Conservation (phyloP, 2,329 filamentous ascomycete species). For the Diaporthe velutina region DNA sequence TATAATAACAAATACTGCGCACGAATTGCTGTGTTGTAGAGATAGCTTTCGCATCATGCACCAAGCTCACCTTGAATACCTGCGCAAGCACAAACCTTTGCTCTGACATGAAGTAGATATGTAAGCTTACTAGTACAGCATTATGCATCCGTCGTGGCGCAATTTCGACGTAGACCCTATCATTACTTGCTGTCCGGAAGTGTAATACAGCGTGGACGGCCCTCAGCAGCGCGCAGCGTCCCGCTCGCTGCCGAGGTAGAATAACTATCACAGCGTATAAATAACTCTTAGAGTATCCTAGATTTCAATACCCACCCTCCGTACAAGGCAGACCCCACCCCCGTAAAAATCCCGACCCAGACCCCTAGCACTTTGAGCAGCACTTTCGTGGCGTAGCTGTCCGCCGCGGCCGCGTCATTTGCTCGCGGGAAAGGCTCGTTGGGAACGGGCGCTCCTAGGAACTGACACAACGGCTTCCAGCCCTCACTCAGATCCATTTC, state of each 20-base stretch:
- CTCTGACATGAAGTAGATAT: too few species aligned
- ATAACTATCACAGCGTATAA: background rate
- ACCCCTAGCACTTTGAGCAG: conserved; percentile 39
- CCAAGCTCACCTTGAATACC: too few species aligned
- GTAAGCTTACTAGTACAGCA: too few species aligned
- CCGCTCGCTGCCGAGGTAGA: background rate
- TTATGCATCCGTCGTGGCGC: too few species aligned
- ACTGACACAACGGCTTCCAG: conserved; percentile 21
- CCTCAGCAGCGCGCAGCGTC: too few species aligned
- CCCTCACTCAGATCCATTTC: conserved; percentile 39
- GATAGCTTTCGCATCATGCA: too few species aligned
- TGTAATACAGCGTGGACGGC: too few species aligned
- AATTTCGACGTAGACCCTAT: too few species aligned
- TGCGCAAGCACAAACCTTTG: too few species aligned
- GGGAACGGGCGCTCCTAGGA: conserved; percentile 23
- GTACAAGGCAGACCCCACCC: background rate
- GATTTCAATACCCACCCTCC: background rate
- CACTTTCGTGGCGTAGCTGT: conserved; percentile 41
- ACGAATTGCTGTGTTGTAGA: too few species aligned
- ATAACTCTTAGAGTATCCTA: background rate
- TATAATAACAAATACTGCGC: too few species aligned
- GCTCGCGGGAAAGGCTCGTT: conserved; percentile 41
- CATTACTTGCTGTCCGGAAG: too few species aligned
- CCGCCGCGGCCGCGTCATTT: conserved; percentile 45
- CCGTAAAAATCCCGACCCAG: conserved; percentile 33